A percentile compares a stretch with the other conserved stretches of the same genome.
phyloP scores from a whole-genome alignment of 1,284 basidiomycete species.

The Tilletia indica region DNA sequence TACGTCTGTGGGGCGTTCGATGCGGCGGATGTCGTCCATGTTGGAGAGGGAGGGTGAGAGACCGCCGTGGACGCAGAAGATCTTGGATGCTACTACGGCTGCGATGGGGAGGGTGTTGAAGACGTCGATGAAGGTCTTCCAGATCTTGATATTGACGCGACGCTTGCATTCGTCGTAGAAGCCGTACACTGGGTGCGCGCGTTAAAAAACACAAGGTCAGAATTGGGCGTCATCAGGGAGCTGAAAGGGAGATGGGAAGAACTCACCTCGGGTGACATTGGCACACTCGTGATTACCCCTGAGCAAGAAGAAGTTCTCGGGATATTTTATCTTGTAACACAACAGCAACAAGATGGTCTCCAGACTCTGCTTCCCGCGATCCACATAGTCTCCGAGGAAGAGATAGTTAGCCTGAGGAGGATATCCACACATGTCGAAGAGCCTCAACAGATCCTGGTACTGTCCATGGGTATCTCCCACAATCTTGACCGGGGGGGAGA shows the following conservation, averaged over 20 bases:
- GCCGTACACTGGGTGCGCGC: constrained; percentile 75
- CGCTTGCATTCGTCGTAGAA: constrained; percentile 99
- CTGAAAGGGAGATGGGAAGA: background rate
- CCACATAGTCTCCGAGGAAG: constrained; percentile 97
- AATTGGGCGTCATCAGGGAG: background rate
- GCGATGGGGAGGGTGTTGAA: constrained; percentile 99
- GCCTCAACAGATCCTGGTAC: constrained; percentile 93
- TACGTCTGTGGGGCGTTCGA: constrained; percentile 96
- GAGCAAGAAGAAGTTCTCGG: constrained; percentile 98
- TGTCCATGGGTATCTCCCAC: constrained; percentile 99
- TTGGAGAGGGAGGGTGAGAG: constrained; percentile 94
- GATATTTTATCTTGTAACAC: constrained; percentile 96
- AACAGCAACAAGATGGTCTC: constrained; percentile 95
- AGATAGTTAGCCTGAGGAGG: constrained; percentile 96
- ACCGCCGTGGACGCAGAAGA: constrained; percentile 98
- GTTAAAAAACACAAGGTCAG: background rate
- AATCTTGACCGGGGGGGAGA: constrained; percentile 97
- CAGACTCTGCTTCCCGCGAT: constrained; percentile 95
- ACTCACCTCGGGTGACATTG: constrained; percentile 89
- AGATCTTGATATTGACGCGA: constrained; percentile 98
- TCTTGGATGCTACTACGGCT: constrained; percentile 97
- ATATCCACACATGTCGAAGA: constrained; percentile 99
- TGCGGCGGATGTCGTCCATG: constrained; percentile 98
- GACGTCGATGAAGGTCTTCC: constrained; percentile 99
- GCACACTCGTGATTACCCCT: constrained; percentile 99